phyloP scores from a whole-genome alignment of 2,329 filamentous ascomycete species.

The Aspergillus texensis region DNA sequence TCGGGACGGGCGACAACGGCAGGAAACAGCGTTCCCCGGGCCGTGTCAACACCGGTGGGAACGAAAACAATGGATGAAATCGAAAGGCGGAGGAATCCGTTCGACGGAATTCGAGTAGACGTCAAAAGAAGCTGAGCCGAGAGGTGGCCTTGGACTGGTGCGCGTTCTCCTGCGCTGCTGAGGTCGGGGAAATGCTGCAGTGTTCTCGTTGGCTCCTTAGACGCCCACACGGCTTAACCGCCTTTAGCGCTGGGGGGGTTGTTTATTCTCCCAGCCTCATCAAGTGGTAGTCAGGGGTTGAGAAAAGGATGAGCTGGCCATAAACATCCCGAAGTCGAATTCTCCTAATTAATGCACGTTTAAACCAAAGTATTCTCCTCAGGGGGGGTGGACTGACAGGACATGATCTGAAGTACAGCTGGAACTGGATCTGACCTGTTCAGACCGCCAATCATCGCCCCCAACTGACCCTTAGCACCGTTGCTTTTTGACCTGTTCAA shows the following conservation, averaged over 20 bases:
- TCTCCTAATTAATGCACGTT: background rate
- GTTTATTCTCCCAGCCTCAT: slow-evolving; percentile 12
- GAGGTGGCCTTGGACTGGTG: slow-evolving; percentile 13
- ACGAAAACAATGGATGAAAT: slow-evolving; percentile 14
- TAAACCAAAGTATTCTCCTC: background rate
- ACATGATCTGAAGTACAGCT: background rate
- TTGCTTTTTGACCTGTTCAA: slow-evolving; percentile 12
- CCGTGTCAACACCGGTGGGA: slow-evolving; percentile 24
- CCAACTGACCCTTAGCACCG: background rate
- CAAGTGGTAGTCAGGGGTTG: slow-evolving; percentile 7
- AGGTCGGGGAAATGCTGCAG: slow-evolving; percentile 22
- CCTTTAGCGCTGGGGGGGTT: slow-evolving; percentile 26
- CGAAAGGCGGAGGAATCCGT: slow-evolving; percentile 5
- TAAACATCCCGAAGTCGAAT: background rate
- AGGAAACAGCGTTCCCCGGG: slow-evolving; percentile 26
- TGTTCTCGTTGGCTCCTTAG: slow-evolving; percentile 24
- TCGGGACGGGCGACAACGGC: slow-evolving; percentile 23
- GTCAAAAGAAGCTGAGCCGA: slow-evolving; percentile 1
- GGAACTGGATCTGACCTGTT: background rate
- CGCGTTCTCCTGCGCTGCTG: slow-evolving; percentile 22
- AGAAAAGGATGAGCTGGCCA: background rate
- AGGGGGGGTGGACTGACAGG: background rate
- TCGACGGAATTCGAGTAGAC: slow-evolving; percentile 7
- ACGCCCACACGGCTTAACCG: slow-evolving; percentile 26
- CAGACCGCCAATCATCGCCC: background rate